Percentiles rank a stretch among this genome's conserved stretches.
phyloP scores from a whole-genome alignment of 2,329 filamentous ascomycete genomes.

The Camillea tinctor region DNA sequence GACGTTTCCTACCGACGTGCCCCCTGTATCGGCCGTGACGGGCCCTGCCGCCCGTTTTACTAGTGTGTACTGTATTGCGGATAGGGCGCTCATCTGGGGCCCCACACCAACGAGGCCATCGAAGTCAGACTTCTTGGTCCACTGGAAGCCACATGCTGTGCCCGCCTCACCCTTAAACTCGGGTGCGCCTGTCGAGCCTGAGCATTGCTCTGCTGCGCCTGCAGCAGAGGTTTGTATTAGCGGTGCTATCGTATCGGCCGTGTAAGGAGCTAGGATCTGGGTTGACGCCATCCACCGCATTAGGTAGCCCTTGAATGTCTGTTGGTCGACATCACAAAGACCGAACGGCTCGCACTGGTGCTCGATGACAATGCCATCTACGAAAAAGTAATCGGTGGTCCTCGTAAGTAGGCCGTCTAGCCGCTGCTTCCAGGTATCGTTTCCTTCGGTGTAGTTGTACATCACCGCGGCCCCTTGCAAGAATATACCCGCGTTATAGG shows the following conservation, averaged over 20 bases:
- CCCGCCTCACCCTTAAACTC: conserved; percentile 52
- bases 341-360: conserved; percentile 61
- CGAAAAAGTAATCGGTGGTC: conserved; percentile 54
- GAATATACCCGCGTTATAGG: conserved; percentile 68
- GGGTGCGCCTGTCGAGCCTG: conserved; percentile 39
- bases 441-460: conserved; percentile 58
- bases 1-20: conserved; percentile 54
- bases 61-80: conserved; percentile 61
- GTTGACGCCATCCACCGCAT: conserved; percentile 63
- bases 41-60: conserved; percentile 41
- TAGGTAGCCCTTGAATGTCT: conserved; percentile 74
- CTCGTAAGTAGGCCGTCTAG: conserved; percentile 56
- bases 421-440: conserved; percentile 54
- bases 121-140: conserved; percentile 52
- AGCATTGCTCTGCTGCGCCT: conserved; percentile 53
- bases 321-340: conserved; percentile 69
- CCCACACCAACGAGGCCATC: conserved; percentile 64
- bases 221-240: conserved; percentile 51
- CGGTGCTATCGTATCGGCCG: conserved; percentile 47
- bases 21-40: conserved; percentile 55
- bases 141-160: conserved; percentile 67
- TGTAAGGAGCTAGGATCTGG: conserved; percentile 54
- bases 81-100: conserved; percentile 67
- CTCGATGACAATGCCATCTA: conserved; percentile 60
- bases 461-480: conserved; percentile 61